Evolutionary conservation across 371 early-diverging fungal genomes (phyloP), one percentile per base, ranked within the genome.

Genomic region (Chytridium lagenaria): DNA sequence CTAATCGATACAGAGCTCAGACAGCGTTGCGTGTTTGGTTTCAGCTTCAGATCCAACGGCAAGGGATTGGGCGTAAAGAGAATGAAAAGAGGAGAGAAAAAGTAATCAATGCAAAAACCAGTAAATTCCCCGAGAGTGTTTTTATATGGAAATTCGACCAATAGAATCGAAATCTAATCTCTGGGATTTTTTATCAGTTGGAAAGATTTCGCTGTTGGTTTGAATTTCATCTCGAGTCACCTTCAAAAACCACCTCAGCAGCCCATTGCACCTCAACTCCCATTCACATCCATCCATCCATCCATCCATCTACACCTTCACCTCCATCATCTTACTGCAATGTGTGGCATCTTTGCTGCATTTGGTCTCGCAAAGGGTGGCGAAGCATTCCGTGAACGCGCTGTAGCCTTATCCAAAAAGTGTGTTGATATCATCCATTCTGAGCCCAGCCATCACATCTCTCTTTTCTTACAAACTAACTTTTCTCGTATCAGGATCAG

Each of bases 301-400:
- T 49, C 67, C 16, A n/a, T 28, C 38, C 67, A 44, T 2, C 38
- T 16, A 37, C 57, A 5, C 10, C 26, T 30, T 5, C 31, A 63
- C 19, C 38, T 10, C 19, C 5, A 63, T 10, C n/a, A 57, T 3
- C 19, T 31, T 12, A 12, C 55, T 55, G 70, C 37, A 39, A 97
- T 97, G 98, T 98, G 98, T 83, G 98, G 98, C 74, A 96, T 98
- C 77, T 96, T 96, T 83, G 94, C 92, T 40, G 92, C 94, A 22
- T 94, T 90, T 83, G 93, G 93, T 87, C 91, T 93, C 83, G 88
- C 88, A 68, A 92, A 91, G 77, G 92, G 92, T 78, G 82, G 88
- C 26, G 82, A 90, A 51, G 86, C 83, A 51, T 93, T 91, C 81
- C 91, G 98, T 69, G 90, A 90, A 76, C 88, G 91, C 44, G 96